Conservation (phyloP, 2,329 filamentous ascomycete species). For the Penicillium sp. region DNA sequence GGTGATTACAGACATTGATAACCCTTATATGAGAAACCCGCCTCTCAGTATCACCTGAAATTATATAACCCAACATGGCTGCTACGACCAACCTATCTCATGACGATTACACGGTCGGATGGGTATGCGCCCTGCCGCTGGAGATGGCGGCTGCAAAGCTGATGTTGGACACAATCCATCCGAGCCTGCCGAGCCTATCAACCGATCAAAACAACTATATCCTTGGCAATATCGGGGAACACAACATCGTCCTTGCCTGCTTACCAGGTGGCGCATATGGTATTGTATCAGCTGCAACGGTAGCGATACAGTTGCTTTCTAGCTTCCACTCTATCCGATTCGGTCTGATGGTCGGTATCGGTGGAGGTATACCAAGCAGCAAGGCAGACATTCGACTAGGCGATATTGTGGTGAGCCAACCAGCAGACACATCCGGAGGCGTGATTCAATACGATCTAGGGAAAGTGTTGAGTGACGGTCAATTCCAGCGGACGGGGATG, state of each 20-base stretch:
- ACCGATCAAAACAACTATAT: slow-evolving; percentile 22
- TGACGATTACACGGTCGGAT: no score
- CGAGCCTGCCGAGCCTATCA: not conserved
- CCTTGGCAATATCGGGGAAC: slow-evolving; percentile 20
- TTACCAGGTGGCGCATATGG: slow-evolving; percentile 17
- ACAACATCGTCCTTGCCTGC: slow-evolving; percentile 25
- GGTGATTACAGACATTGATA: no score
- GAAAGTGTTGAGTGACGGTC: slow-evolving; percentile 2
- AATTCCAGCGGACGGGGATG: slow-evolving; percentile 7
- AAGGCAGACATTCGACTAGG: slow-evolving; percentile 20
- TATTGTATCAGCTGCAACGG: slow-evolving; percentile 14
- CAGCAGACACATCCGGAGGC: slow-evolving; percentile 1
- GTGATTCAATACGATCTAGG: slow-evolving; percentile 19
- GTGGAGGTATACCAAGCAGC: slow-evolving; percentile 17
- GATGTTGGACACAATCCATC: no score
- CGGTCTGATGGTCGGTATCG: slow-evolving; percentile 23
- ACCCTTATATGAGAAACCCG: no score
- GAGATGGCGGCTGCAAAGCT: no score
- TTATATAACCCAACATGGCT: no score
- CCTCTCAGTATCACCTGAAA: no score
- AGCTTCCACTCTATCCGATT: slow-evolving; percentile 22
- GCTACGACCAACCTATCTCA: no score
- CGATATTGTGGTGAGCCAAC: slow-evolving; percentile 20
- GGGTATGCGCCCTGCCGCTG: no score
- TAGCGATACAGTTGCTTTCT: slow-evolving; percentile 16